Evolutionary conservation across 140 eudicot genomes (phyloP), one percentile per base, ranked within the genome.

Genomic region (Ambrosia hybrid): DNA sequence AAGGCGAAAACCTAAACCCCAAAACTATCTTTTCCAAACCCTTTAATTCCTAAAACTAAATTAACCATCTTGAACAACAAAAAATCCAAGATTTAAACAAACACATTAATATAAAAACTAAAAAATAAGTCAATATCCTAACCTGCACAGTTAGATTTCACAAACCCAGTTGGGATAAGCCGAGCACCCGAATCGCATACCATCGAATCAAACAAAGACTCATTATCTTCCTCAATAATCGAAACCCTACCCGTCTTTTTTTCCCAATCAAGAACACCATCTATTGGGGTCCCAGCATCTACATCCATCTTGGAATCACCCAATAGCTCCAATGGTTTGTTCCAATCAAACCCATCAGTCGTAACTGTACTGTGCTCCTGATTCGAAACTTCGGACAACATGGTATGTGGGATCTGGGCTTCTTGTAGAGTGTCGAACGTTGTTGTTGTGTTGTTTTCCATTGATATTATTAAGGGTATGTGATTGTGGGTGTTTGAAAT

Each of bases 131-230:
- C n/a, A 59, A 36, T 66, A 65, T 2, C 16, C 68, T 51, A 21
- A 92, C 98, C 98, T 85, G 83, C 64, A 51, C 80, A 83, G 73
- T 66, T 70, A n/a, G 85, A 60, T 71, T 48, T 78, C 13, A 76
- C 48, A 69, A 89, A 83, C 16, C 98, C 98, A 43, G 60, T 71
- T 7, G 82, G 83, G n/a, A 92, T 51, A 26, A 92, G 58, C 72
- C 78, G 83, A 11, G 98, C 75, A 72, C 83, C 67, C 3, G 87
- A 82, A 75, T 89, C 88, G 37, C 98, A 92, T 59, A 89, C 82
- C 98, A 92, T 89, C 3, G 73, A 81, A 68, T 89, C 98, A 6
- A 80, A 72, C 15, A 76, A 57, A 53, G 84, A 81, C 33, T 84
- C 91, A 5, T 84, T 88, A 15, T 77, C 91, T 63, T 87, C 91